A percentile compares a stretch with the other conserved stretches of the same genome.
Evolutionary conservation across 176 grass and related monocot species (phyloP).

Genomic region (Zizania latifolia): DNA sequence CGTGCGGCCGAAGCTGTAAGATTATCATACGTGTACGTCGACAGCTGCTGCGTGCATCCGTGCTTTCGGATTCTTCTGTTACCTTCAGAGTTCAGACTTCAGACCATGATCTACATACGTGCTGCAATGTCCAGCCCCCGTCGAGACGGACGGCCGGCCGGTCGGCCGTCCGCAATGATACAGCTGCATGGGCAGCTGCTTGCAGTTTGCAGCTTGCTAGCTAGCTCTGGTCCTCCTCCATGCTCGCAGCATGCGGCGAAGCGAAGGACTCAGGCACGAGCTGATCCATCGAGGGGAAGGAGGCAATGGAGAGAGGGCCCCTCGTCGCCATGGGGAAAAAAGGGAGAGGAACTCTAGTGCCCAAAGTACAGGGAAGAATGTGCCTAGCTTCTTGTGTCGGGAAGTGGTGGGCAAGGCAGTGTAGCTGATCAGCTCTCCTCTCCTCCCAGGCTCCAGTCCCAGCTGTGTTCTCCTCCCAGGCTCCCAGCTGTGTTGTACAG

Average conservation of each 20-base stretch:
- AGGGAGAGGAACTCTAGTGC: neutral
- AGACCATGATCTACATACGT: slow-evolving; percentile 11
- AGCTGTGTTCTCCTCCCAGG: no score
- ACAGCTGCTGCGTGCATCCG: neutral
- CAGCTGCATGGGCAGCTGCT: no score
- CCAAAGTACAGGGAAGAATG: slow-evolving; percentile 36
- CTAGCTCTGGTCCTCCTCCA: no score
- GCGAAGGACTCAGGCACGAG: neutral
- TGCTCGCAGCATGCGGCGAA: no score
- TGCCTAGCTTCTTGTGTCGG: slow-evolving; percentile 40
- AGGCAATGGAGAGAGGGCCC: slow-evolving; percentile 23
- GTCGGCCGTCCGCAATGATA: no score
- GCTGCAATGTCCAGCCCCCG: neutral
- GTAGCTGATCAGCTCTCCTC: neutral
- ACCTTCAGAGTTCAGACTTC: neutral
- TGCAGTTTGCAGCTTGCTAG: no score
- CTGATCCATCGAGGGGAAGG: slow-evolving; percentile 18
- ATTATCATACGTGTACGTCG: no score
- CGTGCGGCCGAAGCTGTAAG: neutral
- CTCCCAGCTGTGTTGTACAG: neutral
- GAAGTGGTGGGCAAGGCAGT: neutral
- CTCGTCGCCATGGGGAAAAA: neutral
- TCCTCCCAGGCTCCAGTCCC: neutral
- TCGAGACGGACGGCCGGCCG: no score
- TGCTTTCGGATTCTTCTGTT: neutral